Evolutionary conservation across 306 rosid species (phyloP), one percentile per base, ranked within the genome.

Genomic region (Ormosia emarginata): DNA sequence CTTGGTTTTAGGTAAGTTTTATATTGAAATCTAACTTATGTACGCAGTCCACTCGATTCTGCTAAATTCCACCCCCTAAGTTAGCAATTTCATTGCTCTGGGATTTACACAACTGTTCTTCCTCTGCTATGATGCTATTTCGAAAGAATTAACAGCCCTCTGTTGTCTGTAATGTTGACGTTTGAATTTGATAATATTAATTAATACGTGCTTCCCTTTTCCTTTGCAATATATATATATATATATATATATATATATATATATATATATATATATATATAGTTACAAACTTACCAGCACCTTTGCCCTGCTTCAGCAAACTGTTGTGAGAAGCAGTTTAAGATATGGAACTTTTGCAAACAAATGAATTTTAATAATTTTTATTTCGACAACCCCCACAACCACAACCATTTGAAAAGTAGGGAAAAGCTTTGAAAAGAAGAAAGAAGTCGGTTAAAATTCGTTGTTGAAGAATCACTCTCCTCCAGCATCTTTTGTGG

Each of bases 401-500:
- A 24, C 83, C 83, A 76, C 70, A 30, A 46, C 73, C 69, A 50
- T 46, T 74, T 77, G 58, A 37, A 78, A 82, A 78, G 74, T 57
- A 70, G 49, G 77, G 64, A 77, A 67, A 77, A 72, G 40, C 37
- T 24, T 58, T 29, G 66, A 12, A 55, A 56, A 49, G 39, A 71
- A 59, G 73, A 67, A 70, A 63, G 47, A 63, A 53, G 57, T 81
- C 14, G 56, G 79, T 56, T 63, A 70, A 87, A 77, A 59, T 79
- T 84, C 40, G 32, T 81, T 75, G 79, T 68, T 74, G 75, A 78
- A 79, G 80, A 79, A 79, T 84, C 79, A 41, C 67, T 46, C 65
- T 52, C 24, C 24, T 24, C 73, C 14, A 71, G 86, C 89, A 83
- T 62, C 87, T 85, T 82, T 78, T 78, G 85, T 83, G 88, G 10